Evolutionary conservation across 345 rosid genomes (phyloP).

Genomic region (Linum tenue): DNA sequence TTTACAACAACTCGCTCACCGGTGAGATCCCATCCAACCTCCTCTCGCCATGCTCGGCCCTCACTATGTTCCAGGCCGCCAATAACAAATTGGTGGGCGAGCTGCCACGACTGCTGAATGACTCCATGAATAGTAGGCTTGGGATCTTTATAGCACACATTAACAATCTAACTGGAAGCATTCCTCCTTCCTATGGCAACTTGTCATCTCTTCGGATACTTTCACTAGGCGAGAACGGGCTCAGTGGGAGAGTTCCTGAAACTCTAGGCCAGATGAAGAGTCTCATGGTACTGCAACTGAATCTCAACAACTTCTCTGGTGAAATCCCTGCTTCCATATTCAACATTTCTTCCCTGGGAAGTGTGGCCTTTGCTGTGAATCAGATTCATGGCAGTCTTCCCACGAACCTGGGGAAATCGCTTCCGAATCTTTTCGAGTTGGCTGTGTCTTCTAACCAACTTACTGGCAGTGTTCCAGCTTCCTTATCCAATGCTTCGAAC

Average conservation of each 20-base stretch:
- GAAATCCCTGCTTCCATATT: constrained; percentile 9
- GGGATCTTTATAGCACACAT: too few species aligned
- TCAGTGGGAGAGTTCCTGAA: constrained; percentile 14
- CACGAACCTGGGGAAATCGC: neutral
- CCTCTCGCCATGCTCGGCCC: constrained; percentile 4
- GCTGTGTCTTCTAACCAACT: constrained; percentile 2
- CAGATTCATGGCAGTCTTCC: constrained; percentile 9
- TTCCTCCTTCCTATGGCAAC: constrained; percentile 15
- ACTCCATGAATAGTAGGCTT: neutral
- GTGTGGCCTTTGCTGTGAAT: neutral
- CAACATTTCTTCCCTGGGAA: constrained; percentile 8
- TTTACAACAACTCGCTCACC: constrained; percentile 1
- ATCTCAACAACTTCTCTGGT: constrained; percentile 3
- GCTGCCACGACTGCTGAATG: constrained; percentile 2
- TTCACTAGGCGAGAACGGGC: neutral
- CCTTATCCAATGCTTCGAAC: constrained; percentile 18
- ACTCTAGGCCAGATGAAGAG: constrained; percentile 9
- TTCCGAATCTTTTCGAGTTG: constrained; percentile 6
- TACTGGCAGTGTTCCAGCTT: constrained; percentile 15
- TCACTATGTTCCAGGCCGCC: neutral
- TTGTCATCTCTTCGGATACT: constrained; percentile 1
- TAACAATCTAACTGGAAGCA: constrained; percentile 13
- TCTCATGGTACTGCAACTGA: neutral
- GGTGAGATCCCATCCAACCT: constrained; percentile 16
- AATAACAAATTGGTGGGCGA: constrained; percentile 3